Conservation (phyloP, 371 early-diverging fungal genomes). For the Mortierella sp. region DNA sequence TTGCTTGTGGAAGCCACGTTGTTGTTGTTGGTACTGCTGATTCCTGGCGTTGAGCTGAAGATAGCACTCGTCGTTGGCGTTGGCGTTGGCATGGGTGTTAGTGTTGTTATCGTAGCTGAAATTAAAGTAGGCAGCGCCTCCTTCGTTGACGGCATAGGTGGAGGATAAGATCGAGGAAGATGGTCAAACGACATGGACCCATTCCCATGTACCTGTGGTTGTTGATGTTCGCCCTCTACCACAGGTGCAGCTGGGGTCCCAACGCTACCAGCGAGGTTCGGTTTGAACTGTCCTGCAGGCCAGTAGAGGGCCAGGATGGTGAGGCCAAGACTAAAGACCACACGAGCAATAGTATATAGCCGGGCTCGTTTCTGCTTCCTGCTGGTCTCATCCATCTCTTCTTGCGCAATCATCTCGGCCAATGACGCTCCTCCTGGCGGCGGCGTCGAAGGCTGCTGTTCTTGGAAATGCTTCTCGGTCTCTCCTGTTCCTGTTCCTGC, state of each 20-base stretch:
- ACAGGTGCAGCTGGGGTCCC: background rate
- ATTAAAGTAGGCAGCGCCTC: background rate
- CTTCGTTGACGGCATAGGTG: background rate
- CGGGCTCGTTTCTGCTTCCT: background rate
- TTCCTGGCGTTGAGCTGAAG: no score
- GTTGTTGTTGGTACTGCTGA: background rate
- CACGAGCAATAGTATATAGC: constrained; percentile 24
- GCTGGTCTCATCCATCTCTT: constrained; percentile 11
- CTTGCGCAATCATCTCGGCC: constrained; percentile 7
- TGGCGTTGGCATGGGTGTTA: background rate
- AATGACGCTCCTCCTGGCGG: background rate
- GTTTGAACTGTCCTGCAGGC: constrained; percentile 27
- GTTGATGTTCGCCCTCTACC: background rate
- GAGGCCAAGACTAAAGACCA: constrained; percentile 29
- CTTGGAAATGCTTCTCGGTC: background rate
- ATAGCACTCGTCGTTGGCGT: background rate
- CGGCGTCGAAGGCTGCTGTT: background rate
- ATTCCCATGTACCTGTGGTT: background rate
- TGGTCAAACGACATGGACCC: background rate
- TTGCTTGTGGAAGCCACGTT: no score
- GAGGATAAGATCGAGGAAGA: background rate
- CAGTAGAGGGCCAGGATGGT: constrained; percentile 37
- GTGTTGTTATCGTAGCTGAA: background rate
- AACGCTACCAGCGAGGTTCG: constrained; percentile 16
- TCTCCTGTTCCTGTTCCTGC: background rate